Conservation (phyloP, 2,329 filamentous ascomycete genomes). For the Aspergillus flavus region DNA sequence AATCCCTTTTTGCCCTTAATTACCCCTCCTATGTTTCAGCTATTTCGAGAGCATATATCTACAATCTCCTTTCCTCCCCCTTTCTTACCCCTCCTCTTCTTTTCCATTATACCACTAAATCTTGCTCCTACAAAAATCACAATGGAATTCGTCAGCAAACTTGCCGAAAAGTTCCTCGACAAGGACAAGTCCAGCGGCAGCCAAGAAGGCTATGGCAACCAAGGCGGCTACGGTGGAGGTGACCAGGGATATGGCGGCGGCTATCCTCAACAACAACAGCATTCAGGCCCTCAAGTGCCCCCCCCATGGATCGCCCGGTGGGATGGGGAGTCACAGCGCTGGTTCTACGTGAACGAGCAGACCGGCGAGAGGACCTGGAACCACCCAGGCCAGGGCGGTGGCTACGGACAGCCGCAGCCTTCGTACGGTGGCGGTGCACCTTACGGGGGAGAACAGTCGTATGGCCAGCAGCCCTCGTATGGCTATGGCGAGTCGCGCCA, state of each 20-base stretch:
- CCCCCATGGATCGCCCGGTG: slow-evolving; percentile 50
- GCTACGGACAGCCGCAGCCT: neutral
- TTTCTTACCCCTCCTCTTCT: slow-evolving; percentile 1
- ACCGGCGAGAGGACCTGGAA: slow-evolving; percentile 48
- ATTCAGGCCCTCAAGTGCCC: neutral
- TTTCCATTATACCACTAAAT: neutral
- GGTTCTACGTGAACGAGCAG: slow-evolving; percentile 51
- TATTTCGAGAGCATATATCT: slow-evolving; percentile 1
- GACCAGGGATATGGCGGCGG: slow-evolving; percentile 7
- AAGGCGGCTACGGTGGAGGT: slow-evolving; percentile 14
- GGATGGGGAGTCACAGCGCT: slow-evolving; percentile 44
- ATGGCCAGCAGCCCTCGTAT: slow-evolving; percentile 8
- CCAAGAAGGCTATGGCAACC: slow-evolving; percentile 4
- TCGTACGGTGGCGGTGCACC: slow-evolving; percentile 25
- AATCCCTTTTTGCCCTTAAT: neutral
- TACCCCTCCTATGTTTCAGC: slow-evolving; percentile 1
- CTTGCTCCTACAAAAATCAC: neutral
- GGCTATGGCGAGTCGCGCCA: slow-evolving; percentile 3
- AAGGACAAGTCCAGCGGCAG: slow-evolving; percentile 10
- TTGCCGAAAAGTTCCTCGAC: slow-evolving; percentile 31
- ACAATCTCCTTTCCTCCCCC: neutral
- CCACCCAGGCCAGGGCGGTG: slow-evolving; percentile 30
- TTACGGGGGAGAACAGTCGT: slow-evolving; percentile 16
- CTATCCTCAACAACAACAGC: neutral
- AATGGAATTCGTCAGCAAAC: slow-evolving; percentile 34